Base-by-base conservation (phyloP, 768 basidiomycete genomes). In the Mycena sanguinolenta region DNA sequence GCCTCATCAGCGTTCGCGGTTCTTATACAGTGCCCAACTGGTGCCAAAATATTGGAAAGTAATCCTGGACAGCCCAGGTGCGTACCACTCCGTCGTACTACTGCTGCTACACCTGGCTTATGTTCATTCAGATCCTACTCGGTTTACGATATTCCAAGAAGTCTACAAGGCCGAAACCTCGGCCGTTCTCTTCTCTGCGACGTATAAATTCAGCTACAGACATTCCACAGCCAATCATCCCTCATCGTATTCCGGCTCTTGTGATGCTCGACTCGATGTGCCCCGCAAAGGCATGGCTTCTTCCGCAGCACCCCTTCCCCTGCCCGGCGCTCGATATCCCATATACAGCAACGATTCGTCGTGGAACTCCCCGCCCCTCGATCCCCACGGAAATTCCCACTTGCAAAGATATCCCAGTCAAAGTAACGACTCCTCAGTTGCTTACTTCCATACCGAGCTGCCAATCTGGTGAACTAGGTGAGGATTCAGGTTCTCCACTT, bases 91-190 rank as follows among this genome's bases (percentile, higher is more conserved):
- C 49, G 17, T 32, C 21, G 30, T 12, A 7, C 30, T 9, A 30
- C 64, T 85, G 73, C 39, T 75, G 13, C 28, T 58, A 8, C 30
- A n/a, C n/a, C 58, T 42, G 34, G 27, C 58, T 27, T 39, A n/a
- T n/a, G n/a, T 25, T 36, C 49, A 23, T 38, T 21, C 69, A 93
- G 92, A 94, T 78, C 90, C 91, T 23, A 88, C 90, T 3, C 79
- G 86, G 57, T 93, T 87, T 78, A 88, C 86, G 1, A 91, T 94
- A 74, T 80, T 89, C 42, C 92, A 93, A 75, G 87, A 91, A 54
- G 89, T 94, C 57, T 74, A 83, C 27, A 78, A 82, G 65, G 79
- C 82, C 36, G 77, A 80, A 30, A 74, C 72, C 28, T 75, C 82
- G 38, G 73, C 79, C 9, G 72, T 82, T 36, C 80, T 90, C 58